phyloP scores from a whole-genome alignment of 352 stramenopile species.

The Phytophthora sansomeana region DNA sequence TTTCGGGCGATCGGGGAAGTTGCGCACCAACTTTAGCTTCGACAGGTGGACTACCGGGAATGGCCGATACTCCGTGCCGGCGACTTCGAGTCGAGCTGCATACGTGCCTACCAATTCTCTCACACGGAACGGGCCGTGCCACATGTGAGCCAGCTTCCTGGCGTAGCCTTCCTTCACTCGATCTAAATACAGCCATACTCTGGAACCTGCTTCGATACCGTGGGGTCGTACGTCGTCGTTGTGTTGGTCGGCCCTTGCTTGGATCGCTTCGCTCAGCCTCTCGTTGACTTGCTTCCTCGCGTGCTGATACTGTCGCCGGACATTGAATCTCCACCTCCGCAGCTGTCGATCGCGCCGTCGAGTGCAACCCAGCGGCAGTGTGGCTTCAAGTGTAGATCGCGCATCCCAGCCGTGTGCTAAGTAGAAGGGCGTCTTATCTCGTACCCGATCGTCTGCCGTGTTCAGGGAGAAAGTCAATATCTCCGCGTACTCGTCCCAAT shows the following conservation, averaged over 20 bases:
- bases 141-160: slow-evolving; percentile 19
- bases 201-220: not conserved
- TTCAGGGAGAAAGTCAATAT: slow-evolving; percentile 36
- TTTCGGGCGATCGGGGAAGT: not conserved
- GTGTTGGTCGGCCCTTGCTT: not conserved
- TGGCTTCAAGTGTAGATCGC: slow-evolving; percentile 22
- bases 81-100: slow-evolving; percentile 12
- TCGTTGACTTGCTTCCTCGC: not conserved
- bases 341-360: not conserved
- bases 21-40: slow-evolving; percentile 17
- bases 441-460: slow-evolving; percentile 13
- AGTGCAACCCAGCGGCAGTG: not conserved
- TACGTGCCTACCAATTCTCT: slow-evolving; percentile 18
- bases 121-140: slow-evolving; percentile 35
- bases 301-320: slow-evolving; percentile 12
- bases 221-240: slow-evolving; percentile 2
- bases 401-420: slow-evolving; percentile 1
- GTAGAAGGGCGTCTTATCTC: slow-evolving; percentile 10
- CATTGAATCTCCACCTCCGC: slow-evolving; percentile 8
- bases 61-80: slow-evolving; percentile 8
- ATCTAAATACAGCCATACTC: slow-evolving; percentile 11
- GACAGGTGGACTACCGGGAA: slow-evolving; percentile 36
- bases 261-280: not conserved
- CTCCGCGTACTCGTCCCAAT: slow-evolving; percentile 42
- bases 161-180: slow-evolving; percentile 12